Evolutionary conservation across 2,329 filamentous ascomycete genomes (phyloP).

Genomic region (Diaporthe vaccinii): DNA sequence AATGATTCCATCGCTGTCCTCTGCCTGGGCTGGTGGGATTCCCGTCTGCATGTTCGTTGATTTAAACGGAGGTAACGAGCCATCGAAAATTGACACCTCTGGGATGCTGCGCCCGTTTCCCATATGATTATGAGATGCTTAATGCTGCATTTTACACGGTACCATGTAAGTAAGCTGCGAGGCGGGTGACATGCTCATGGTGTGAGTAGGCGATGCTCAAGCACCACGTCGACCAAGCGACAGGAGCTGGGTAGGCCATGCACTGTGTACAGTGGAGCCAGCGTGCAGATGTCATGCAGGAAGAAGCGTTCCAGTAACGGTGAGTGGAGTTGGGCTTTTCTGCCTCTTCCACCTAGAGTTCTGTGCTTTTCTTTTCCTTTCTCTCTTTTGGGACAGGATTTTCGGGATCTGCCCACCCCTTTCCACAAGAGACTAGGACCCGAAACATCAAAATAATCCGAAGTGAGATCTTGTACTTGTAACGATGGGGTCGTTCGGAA

Average conservation of each 20-base stretch:
- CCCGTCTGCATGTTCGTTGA: not conserved
- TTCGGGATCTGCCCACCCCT: slow-evolving; percentile 24
- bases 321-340: slow-evolving; percentile 30
- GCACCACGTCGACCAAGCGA: slow-evolving; percentile 7
- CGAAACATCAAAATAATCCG: slow-evolving; percentile 28
- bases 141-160: not conserved
- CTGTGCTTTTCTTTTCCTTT: slow-evolving; percentile 22
- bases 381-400: slow-evolving; percentile 27
- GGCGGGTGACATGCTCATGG: slow-evolving; percentile 19
- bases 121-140: slow-evolving; percentile 24
- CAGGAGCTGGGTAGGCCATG: not conserved
- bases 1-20: slow-evolving; percentile 3
- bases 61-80: slow-evolving; percentile 23
- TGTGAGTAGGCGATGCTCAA: slow-evolving; percentile 21
- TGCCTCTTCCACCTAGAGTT: slow-evolving; percentile 11
- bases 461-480: slow-evolving; percentile 27
- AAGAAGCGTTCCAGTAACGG: slow-evolving; percentile 34
- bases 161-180: slow-evolving; percentile 8
- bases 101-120: slow-evolving; percentile 29
- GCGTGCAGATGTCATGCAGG: slow-evolving; percentile 39
- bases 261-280: slow-evolving; percentile 35
- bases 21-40: not conserved
- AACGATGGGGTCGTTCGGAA: slow-evolving; percentile 31
- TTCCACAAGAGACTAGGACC: slow-evolving; percentile 29
- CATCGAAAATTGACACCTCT: slow-evolving; percentile 14